Conservation (phyloP, 164 flowering plant species). For the Santalum album region DNA sequence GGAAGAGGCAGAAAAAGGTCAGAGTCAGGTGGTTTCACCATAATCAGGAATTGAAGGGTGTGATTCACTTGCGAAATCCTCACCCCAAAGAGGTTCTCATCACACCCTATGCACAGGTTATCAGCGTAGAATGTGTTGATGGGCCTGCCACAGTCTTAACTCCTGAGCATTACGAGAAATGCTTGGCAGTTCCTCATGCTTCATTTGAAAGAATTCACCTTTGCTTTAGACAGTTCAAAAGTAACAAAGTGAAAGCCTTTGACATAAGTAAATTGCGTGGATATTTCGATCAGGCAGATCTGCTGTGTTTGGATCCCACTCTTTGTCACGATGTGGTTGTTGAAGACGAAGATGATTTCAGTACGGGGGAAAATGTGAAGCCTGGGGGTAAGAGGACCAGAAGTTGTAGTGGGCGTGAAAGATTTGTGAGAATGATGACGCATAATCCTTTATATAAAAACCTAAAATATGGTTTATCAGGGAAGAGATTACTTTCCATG, state of each 20-base stretch:
- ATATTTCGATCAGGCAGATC: background rate
- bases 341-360: background rate
- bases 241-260: background rate
- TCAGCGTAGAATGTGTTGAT: constrained; percentile 5
- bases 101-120: constrained; percentile 4
- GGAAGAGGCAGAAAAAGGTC: background rate
- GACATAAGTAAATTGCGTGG: constrained; percentile 2
- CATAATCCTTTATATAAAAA: background rate
- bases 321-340: background rate
- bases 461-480: background rate
- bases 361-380: background rate
- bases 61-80: background rate
- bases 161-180: constrained; percentile 3
- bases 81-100: constrained; percentile 1
- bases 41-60: background rate
- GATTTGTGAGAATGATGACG: background rate
- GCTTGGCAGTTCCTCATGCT: background rate
- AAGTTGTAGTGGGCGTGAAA: background rate
- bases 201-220: constrained; percentile 1
- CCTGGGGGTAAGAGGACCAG: background rate
- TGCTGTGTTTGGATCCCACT: background rate
- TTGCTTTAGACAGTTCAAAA: constrained; percentile 2
- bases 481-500: background rate
- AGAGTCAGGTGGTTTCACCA: constrained; percentile 4
- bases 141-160: constrained; percentile 3